Conservation (phyloP, 192 early-diverging fungal genomes). For the Rhizophagus prolifer region DNA sequence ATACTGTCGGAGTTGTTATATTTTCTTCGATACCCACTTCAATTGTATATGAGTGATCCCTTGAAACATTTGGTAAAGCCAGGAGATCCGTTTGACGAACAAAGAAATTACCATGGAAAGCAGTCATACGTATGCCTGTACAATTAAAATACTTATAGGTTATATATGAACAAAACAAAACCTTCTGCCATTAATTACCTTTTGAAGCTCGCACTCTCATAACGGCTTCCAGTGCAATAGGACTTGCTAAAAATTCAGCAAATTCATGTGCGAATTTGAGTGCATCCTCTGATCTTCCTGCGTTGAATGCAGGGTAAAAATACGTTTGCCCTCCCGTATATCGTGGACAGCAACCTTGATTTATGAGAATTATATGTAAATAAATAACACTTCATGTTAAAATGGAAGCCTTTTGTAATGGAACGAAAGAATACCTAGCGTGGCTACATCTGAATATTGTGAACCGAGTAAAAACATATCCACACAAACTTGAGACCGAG, state of each 20-base stretch:
- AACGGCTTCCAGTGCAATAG: slow-evolving; percentile 88
- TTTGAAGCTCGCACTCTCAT: slow-evolving; percentile 89
- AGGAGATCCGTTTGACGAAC: slow-evolving; percentile 90
- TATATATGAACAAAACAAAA: not conserved
- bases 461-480: slow-evolving; percentile 87
- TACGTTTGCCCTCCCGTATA: slow-evolving; percentile 88
- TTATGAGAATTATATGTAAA: slow-evolving; percentile 16
- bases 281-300: slow-evolving; percentile 77
- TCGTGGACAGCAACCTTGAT: slow-evolving; percentile 65
- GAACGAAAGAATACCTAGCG: slow-evolving; percentile 60
- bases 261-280: slow-evolving; percentile 84
- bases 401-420: not conserved
- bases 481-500: slow-evolving; percentile 81
- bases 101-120: slow-evolving; percentile 98
- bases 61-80: slow-evolving; percentile 88
- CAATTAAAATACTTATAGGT: not conserved
- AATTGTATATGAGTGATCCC: slow-evolving; percentile 87
- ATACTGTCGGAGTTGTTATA: slow-evolving; percentile 71
- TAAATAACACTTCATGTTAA: slow-evolving; percentile 5
- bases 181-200: slow-evolving; percentile 41
- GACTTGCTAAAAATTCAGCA: slow-evolving; percentile 71
- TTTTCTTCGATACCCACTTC: slow-evolving; percentile 80
- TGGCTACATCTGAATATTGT: slow-evolving; percentile 87
- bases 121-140: slow-evolving; percentile 67
- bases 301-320: slow-evolving; percentile 89